Evolutionary conservation across 345 rosid genomes (phyloP).

Genomic region (Punica granatum): DNA sequence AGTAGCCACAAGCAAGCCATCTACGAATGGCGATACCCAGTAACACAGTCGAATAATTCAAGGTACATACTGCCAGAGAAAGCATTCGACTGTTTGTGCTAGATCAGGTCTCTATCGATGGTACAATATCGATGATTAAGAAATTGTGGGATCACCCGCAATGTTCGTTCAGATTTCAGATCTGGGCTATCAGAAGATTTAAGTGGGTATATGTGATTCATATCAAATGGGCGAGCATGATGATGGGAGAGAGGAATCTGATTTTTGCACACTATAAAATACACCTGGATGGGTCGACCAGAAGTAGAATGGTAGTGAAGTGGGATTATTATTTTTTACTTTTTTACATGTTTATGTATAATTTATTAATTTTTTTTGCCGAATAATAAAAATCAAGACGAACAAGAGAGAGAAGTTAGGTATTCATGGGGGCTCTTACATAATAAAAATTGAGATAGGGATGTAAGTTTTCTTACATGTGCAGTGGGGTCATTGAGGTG

Average conservation of each 20-base stretch:
- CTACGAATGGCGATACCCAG: constrained; percentile 10
- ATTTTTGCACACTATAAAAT: neutral
- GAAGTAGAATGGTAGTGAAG: constrained; percentile 5
- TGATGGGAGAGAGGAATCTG: neutral
- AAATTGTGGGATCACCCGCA: neutral
- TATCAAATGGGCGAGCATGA: neutral
- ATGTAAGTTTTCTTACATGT: constrained; percentile 3
- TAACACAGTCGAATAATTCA: neutral
- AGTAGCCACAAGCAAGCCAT: constrained; percentile 23
- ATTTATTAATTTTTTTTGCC: neutral
- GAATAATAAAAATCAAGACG: neutral
- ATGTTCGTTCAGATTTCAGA: neutral
- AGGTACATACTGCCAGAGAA: neutral
- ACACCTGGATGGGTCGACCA: constrained; percentile 4
- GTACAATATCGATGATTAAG: neutral
- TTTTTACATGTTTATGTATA: neutral
- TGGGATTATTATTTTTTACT: neutral
- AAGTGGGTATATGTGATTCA: neutral
- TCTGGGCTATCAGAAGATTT: neutral
- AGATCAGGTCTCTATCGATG: neutral
- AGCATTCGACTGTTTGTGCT: neutral
- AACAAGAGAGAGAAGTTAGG: neutral
- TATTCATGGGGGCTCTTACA: constrained; percentile 3
- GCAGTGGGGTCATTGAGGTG: constrained; percentile 7
- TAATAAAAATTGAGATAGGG: neutral